These are phyloP conservation scores for Penicillium sp. DNA, from an alignment of 2,329 filamentous ascomycete genomes.

Conservation along the genomic window DNA sequence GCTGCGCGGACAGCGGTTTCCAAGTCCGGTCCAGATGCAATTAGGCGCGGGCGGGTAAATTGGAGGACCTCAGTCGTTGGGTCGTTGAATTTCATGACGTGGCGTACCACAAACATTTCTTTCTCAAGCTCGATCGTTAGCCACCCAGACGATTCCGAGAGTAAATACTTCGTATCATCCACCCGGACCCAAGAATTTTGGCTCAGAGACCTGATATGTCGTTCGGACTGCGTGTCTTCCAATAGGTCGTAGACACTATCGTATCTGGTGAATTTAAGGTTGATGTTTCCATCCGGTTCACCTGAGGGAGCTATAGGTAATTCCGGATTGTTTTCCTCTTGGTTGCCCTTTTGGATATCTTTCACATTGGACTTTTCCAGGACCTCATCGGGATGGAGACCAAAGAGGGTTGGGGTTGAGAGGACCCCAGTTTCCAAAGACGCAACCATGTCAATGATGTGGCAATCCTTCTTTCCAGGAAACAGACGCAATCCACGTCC, in stretches of 20 bases:
- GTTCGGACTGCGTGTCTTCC: constrained; percentile 74
- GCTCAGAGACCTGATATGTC: constrained; percentile 75
- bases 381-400: constrained; percentile 79
- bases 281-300: constrained; percentile 36
- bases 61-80: constrained; percentile 47
- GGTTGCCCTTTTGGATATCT: constrained; percentile 56
- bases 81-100: constrained; percentile 32
- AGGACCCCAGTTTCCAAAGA: constrained; percentile 81
- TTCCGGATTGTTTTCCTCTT: constrained; percentile 29
- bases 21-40: constrained; percentile 68
- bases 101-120: constrained; percentile 32
- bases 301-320: constrained; percentile 24
- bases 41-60: constrained; percentile 66
- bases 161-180: constrained; percentile 67
- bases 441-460: constrained; percentile 94
- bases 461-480: constrained; percentile 80
- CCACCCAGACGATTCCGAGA: constrained; percentile 66
- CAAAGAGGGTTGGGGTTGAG: constrained; percentile 88
- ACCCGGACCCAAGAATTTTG: constrained; percentile 80
- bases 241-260: constrained; percentile 89
- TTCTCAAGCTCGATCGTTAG: constrained; percentile 49
- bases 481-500: constrained; percentile 86
- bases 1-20: constrained; percentile 77
- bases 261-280: constrained; percentile 84
- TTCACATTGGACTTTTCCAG: constrained; percentile 65